A percentile compares a stretch with the other conserved stretches of the same genome.
Conservation (phyloP, 2,329 filamentous ascomycete species). For the Orbilia quercus region DNA sequence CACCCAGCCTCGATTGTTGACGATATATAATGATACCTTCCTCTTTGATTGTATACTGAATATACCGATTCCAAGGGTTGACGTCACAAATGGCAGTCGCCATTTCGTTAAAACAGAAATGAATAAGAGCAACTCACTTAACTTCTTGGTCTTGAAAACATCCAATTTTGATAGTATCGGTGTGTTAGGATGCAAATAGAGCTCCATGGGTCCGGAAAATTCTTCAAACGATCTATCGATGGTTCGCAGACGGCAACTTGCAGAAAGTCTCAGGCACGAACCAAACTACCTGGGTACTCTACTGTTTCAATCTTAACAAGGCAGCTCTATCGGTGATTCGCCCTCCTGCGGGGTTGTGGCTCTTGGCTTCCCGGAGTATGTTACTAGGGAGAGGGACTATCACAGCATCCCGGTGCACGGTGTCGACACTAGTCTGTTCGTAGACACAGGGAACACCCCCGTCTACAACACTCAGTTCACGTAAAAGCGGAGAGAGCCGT, state of each 20-base stretch:
- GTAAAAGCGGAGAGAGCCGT: slow-evolving; percentile 31
- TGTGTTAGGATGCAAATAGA: slow-evolving; percentile 21
- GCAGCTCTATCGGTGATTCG: slow-evolving; percentile 16
- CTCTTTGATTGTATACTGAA: background rate
- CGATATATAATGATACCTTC: slow-evolving; percentile 11
- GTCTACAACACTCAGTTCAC: slow-evolving; percentile 7
- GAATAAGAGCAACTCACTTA: background rate
- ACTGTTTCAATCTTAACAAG: slow-evolving; percentile 37
- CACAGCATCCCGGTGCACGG: slow-evolving; percentile 14
- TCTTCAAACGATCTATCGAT: slow-evolving; percentile 30
- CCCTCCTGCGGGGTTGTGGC: slow-evolving; percentile 15
- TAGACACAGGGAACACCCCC: slow-evolving; percentile 16
- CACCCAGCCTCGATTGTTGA: slow-evolving; percentile 6
- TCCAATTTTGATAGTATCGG: background rate
- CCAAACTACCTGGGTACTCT: background rate
- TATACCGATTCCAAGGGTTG: background rate
- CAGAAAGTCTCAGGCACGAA: slow-evolving; percentile 1
- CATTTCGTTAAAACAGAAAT: background rate
- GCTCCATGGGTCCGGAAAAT: slow-evolving; percentile 34
- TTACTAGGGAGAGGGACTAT: slow-evolving; percentile 2
- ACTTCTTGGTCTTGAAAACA: no score
- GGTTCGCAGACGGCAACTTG: slow-evolving; percentile 19
- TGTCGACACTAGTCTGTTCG: slow-evolving; percentile 4
- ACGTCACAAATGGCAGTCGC: slow-evolving; percentile 13
- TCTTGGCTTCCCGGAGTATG: slow-evolving; percentile 20